phyloP scores from a whole-genome alignment of 148 eudicot species.

The Rhododendron henanense region DNA sequence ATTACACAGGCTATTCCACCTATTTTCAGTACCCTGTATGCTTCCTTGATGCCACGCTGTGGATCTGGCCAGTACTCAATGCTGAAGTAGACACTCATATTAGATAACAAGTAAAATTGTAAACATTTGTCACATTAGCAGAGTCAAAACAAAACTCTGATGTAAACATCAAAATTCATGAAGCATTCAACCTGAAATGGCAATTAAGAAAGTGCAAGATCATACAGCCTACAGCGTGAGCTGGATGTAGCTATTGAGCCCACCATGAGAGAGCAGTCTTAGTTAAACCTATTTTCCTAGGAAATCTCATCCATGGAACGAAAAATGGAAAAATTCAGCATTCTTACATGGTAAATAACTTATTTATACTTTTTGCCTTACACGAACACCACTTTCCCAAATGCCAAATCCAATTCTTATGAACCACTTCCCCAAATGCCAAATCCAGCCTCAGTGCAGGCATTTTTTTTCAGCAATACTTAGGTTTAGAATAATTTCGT shows the following conservation, averaged over 20 bases:
- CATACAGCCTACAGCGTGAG: background rate
- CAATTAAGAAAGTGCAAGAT: background rate
- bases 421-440: background rate
- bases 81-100: slow-evolving; percentile 26
- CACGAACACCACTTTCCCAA: background rate
- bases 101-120: background rate
- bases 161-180: background rate
- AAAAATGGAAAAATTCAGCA: background rate
- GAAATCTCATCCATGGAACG: background rate
- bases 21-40: slow-evolving; percentile 80
- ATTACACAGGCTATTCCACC: slow-evolving; percentile 92
- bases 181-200: slow-evolving; percentile 6
- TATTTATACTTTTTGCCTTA: background rate
- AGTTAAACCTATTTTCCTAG: background rate
- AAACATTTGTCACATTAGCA: background rate
- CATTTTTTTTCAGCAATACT: background rate
- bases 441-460: background rate
- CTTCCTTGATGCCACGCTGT: slow-evolving; percentile 95
- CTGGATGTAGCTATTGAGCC: background rate
- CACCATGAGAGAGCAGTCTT: background rate
- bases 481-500: background rate
- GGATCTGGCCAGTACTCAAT: slow-evolving; percentile 99
- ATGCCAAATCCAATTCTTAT: background rate
- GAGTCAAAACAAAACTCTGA: background rate
- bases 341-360: background rate